Conservation (phyloP, 345 rosid genomes). For the Reutealis trisperma region DNA sequence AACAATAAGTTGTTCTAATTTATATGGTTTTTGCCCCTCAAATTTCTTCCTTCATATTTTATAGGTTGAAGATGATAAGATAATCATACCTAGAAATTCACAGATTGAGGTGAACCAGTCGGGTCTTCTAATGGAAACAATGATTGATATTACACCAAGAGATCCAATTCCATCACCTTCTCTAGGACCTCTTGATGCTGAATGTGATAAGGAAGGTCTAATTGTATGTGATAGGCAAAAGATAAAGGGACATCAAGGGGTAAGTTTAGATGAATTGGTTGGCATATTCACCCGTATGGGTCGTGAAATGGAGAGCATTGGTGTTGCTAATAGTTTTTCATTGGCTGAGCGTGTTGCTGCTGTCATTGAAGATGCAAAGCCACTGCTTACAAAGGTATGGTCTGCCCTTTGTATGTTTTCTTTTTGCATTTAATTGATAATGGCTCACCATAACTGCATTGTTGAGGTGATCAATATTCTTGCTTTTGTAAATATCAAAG, state of each 20-base stretch:
- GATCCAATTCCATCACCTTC: constrained; percentile 86
- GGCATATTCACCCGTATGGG: constrained; percentile 91
- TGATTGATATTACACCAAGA: constrained; percentile 88
- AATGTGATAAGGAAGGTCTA: constrained; percentile 79
- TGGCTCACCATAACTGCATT: neutral
- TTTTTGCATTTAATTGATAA: neutral
- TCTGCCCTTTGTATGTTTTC: constrained; percentile 22
- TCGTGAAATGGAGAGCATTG: constrained; percentile 79
- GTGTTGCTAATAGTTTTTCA: constrained; percentile 61
- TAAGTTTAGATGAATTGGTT: constrained; percentile 88
- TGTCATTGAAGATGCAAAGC: constrained; percentile 86
- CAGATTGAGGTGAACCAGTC: constrained; percentile 95
- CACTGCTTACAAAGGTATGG: constrained; percentile 84
- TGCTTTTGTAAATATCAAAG: neutral
- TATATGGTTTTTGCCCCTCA: neutral
- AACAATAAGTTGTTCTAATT: neutral
- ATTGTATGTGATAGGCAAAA: constrained; percentile 90
- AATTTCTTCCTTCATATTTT: constrained; percentile 7
- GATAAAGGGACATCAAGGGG: constrained; percentile 86
- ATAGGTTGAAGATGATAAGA: constrained; percentile 96
- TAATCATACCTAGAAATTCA: constrained; percentile 84
- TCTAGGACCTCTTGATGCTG: constrained; percentile 73
- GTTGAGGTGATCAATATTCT: neutral
- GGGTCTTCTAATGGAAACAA: constrained; percentile 95
- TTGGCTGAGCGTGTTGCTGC: constrained; percentile 77